Percentiles rank a stretch among this genome's conserved stretches.
Conservation (phyloP, 331 rosid species). For the Rosa hybrid region DNA sequence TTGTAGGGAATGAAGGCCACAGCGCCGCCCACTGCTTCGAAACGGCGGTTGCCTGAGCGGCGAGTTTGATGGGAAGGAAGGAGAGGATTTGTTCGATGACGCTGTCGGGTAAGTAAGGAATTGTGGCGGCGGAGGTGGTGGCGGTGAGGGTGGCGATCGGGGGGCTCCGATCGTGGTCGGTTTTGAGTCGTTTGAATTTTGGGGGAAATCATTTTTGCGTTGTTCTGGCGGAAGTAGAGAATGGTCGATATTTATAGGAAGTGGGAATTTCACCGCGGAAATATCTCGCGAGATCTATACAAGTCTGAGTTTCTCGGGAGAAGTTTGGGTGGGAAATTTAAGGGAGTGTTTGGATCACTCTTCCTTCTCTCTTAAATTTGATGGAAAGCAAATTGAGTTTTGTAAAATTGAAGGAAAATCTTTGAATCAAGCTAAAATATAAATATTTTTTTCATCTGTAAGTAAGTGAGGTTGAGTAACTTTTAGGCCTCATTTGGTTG, state of each 20-base stretch:
- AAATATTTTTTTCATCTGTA: too few species aligned
- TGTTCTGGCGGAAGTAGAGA: neutral
- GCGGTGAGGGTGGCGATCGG: neutral
- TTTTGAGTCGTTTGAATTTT: neutral
- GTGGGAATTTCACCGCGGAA: neutral
- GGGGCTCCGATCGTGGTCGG: neutral
- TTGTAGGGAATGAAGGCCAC: neutral
- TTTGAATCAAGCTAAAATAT: too few species aligned
- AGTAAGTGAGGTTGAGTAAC: too few species aligned
- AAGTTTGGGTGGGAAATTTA: too few species aligned
- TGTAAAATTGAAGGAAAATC: too few species aligned
- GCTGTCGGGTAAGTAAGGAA: neutral
- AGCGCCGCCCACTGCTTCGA: neutral
- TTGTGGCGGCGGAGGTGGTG: neutral
- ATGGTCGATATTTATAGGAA: neutral
- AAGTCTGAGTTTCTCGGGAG: too few species aligned
- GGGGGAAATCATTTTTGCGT: neutral
- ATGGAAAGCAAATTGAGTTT: too few species aligned
- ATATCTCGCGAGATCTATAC: too few species aligned
- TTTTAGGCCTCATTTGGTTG: too few species aligned
- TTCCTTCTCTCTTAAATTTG: too few species aligned
- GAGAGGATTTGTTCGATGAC: neutral
- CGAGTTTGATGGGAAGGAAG: slow-evolving; percentile 1
- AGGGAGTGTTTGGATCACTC: too few species aligned
- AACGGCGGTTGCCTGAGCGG: neutral